Evolutionary conservation across 495 filamentous ascomycete genomes (phyloP).

Genomic region (Tuber calosporum): DNA sequence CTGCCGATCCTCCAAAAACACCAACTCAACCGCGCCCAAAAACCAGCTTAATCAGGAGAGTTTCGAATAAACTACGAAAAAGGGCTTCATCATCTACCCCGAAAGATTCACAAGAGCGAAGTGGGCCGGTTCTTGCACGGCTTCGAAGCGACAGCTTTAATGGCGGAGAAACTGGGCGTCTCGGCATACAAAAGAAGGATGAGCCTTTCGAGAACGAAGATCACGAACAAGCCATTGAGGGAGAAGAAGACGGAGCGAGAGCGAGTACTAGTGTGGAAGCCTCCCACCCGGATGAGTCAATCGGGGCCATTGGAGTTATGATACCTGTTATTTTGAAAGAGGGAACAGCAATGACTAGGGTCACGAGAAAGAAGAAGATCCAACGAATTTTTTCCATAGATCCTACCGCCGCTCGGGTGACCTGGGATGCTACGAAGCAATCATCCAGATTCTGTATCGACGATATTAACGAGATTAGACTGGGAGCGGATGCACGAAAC

Average conservation of each 20-base stretch:
- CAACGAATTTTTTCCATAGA: constrained; percentile 70
- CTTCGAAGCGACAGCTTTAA: constrained; percentile 80
- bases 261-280: constrained; percentile 38
- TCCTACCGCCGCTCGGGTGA: constrained; percentile 71
- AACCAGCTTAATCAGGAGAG: constrained; percentile 54
- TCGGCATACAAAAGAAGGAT: constrained; percentile 45
- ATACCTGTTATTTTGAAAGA: constrained; percentile 63
- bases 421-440: constrained; percentile 72
- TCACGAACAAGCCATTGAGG: constrained; percentile 56
- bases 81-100: constrained; percentile 60
- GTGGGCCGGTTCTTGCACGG: constrained; percentile 78
- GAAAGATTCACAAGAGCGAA: constrained; percentile 72
- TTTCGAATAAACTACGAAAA: constrained; percentile 63
- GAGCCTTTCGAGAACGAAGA: constrained; percentile 55
- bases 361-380: constrained; percentile 73
- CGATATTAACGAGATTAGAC: constrained; percentile 82
- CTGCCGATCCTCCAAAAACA: constrained; percentile 9
- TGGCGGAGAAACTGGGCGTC: constrained; percentile 52
- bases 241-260: constrained; percentile 34
- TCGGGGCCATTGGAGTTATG: constrained; percentile 53
- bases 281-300: constrained; percentile 44
- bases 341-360: constrained; percentile 68
- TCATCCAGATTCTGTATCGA: constrained; percentile 86
- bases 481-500: constrained; percentile 75
- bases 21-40: constrained; percentile 30